Conservation (phyloP, 495 filamentous ascomycete genomes). For the Tuber melanosporum region DNA sequence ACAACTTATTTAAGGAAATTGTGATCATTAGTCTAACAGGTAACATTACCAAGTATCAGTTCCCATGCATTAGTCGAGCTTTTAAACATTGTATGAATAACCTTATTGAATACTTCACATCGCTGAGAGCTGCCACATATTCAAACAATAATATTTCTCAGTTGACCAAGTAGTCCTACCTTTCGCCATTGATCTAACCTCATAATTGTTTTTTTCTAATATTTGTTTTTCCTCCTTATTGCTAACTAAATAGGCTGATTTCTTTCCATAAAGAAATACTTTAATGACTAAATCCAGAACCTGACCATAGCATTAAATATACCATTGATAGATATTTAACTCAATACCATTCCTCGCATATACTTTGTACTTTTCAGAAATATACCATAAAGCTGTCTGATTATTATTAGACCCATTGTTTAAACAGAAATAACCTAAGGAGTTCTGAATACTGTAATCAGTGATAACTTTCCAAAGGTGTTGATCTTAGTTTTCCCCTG, state of each 20-base stretch:
- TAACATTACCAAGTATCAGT: neutral
- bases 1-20: neutral
- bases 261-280: neutral
- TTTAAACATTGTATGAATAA: neutral
- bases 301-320: neutral
- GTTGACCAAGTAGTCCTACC: neutral
- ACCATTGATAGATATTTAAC: neutral
- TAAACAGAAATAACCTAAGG: conserved; percentile 22
- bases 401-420: conserved; percentile 35
- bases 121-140: neutral
- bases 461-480: conserved; percentile 14
- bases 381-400: neutral
- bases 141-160: neutral
- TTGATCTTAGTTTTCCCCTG: conserved; percentile 25
- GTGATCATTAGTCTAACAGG: neutral
- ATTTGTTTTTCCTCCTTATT: neutral
- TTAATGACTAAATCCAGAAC: neutral
- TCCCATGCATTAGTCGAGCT: neutral
- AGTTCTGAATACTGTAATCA: conserved; percentile 19
- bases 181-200: neutral
- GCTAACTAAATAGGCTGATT: neutral
- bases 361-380: neutral
- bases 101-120: neutral
- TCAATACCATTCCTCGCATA: neutral
- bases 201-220: neutral